These are phyloP conservation scores for Nakazawaea ishiwadae DNA, from an alignment of 805 yeast genomes.

Conservation along the genomic window DNA sequence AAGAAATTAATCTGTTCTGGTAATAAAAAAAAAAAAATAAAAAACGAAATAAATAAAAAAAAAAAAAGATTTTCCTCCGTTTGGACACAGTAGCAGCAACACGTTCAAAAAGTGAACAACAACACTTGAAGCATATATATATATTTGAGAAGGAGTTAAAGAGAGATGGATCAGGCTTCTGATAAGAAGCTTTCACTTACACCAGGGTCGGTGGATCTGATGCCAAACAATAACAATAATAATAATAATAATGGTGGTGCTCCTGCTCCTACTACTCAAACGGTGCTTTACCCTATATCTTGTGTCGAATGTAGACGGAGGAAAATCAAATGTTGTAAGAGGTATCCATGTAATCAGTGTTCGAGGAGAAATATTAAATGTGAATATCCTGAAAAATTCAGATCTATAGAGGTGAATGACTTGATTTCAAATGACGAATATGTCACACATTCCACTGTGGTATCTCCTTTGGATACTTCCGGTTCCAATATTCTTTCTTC, in stretches of 20 bases:
- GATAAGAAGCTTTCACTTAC: not conserved
- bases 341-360: conserved; percentile 38
- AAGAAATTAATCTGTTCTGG: too few relatives aligned
- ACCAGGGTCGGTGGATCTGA: not conserved
- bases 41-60: too few relatives aligned
- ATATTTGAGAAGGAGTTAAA: too few relatives aligned
- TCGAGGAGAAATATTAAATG: conserved; percentile 31
- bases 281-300: conserved; percentile 22
- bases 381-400: conserved; percentile 41
- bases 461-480: conserved; percentile 13
- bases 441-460: conserved; percentile 2
- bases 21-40: too few relatives aligned
- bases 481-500: conserved; percentile 13
- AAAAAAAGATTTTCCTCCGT: too few relatives aligned
- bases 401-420: conserved; percentile 34
- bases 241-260: too few relatives aligned
- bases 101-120: too few relatives aligned
- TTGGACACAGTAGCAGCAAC: too few relatives aligned
- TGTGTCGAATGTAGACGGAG: conserved; percentile 29
- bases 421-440: conserved; percentile 8
- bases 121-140: too few relatives aligned
- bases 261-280: too few relatives aligned
- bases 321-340: conserved; percentile 29
- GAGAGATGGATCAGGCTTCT: not conserved
- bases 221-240: not conserved